Conservation (phyloP, 2,329 filamentous ascomycete genomes). For the Diplodia seriata region DNA sequence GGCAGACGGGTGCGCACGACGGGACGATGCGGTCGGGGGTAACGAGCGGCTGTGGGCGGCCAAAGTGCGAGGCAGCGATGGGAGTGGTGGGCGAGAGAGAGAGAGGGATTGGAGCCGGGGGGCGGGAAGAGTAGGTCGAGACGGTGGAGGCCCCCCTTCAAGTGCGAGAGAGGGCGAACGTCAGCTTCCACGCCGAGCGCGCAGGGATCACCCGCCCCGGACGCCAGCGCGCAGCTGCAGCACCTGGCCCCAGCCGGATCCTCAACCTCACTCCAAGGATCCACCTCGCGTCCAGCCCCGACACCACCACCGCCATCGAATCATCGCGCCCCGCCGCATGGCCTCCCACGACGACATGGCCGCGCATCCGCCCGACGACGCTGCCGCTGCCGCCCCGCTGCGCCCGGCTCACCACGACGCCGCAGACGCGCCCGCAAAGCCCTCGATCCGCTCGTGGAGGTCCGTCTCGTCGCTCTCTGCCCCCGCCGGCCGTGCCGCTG, state of each 20-base stretch:
- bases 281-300: no score
- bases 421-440: conserved; percentile 15
- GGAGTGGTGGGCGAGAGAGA: conserved; percentile 8
- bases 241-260: background rate
- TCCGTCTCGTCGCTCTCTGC: background rate
- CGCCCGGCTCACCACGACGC: conserved; percentile 17
- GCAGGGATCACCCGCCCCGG: conserved; percentile 22
- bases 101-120: conserved; percentile 10
- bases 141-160: conserved; percentile 14
- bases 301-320: conserved; percentile 5
- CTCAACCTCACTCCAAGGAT: background rate
- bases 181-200: conserved; percentile 21
- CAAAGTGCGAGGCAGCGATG: background rate
- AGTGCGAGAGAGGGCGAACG: conserved; percentile 19
- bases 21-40: conserved; percentile 9
- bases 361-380: conserved; percentile 17
- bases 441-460: conserved; percentile 31
- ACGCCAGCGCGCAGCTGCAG: conserved; percentile 1
- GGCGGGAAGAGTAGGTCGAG: conserved; percentile 10
- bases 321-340: background rate
- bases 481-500: background rate
- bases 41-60: conserved; percentile 26
- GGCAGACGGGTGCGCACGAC: conserved; percentile 23
- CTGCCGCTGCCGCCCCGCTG: conserved; percentile 1
- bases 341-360: conserved; percentile 25